Conservation (phyloP, 2,329 filamentous ascomycete species). For the Diaporthe citri region DNA sequence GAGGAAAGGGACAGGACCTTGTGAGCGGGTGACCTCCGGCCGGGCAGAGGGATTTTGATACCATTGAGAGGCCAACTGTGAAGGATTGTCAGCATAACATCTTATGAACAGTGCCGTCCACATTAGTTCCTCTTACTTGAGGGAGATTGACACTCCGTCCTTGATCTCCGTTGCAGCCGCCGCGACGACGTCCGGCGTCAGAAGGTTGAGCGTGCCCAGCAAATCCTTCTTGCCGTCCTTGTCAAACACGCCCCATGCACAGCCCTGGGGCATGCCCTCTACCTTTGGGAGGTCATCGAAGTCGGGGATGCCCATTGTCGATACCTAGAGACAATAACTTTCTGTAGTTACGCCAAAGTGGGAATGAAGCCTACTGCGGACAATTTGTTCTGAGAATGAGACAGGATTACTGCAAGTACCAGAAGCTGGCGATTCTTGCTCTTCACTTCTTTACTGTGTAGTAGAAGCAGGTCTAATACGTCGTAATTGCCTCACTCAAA, state of each 20-base stretch:
- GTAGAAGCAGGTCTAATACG: not conserved
- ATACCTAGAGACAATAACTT: not conserved
- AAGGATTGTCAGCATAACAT: not conserved
- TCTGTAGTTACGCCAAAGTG: no score
- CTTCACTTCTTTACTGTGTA: not conserved
- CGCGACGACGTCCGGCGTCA: conserved; percentile 60
- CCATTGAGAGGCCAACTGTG: conserved; percentile 58
- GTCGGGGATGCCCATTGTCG: conserved; percentile 5
- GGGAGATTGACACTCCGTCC: conserved; percentile 63
- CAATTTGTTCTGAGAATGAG: not conserved
- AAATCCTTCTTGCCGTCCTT: conserved; percentile 62
- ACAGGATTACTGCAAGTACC: not conserved
- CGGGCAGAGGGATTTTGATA: conserved; percentile 52
- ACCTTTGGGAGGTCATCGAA: conserved; percentile 44
- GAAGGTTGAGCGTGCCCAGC: conserved; percentile 65
- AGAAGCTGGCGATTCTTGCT: no score
- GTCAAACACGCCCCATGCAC: conserved; percentile 64
- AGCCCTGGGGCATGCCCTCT: conserved; percentile 42
- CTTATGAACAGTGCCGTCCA: no score
- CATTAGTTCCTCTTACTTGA: conserved; percentile 56
- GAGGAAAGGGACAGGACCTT: conserved; percentile 52
- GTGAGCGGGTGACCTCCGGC: conserved; percentile 53
- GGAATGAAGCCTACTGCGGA: no score
- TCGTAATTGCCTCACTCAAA: not conserved
- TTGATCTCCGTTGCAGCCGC: conserved; percentile 57